Evolutionary conservation across 345 rosid genomes (phyloP).

Genomic region (Pistacia integerrima): DNA sequence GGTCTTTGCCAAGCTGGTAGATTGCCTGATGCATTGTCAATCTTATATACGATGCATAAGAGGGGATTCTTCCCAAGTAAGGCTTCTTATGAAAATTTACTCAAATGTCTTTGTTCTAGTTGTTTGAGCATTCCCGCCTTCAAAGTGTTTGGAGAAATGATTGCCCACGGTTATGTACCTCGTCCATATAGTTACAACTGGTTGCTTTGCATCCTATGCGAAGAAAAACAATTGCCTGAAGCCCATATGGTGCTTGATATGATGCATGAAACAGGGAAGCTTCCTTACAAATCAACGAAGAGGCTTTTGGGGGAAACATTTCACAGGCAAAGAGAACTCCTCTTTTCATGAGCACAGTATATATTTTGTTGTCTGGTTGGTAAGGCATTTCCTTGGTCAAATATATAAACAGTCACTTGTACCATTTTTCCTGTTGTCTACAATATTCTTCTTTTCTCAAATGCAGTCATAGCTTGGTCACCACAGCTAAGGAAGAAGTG

Average conservation of each 20-base stretch:
- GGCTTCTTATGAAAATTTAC: slow-evolving; percentile 45
- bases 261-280: slow-evolving; percentile 38
- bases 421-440: background rate
- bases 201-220: slow-evolving; percentile 50
- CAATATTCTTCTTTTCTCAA: background rate
- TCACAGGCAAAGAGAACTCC: slow-evolving; percentile 1
- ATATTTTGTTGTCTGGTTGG: background rate
- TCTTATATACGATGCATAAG: slow-evolving; percentile 52
- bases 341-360: slow-evolving; percentile 10
- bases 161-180: slow-evolving; percentile 30
- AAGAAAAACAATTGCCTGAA: slow-evolving; percentile 48
- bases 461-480: background rate
- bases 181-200: slow-evolving; percentile 28
- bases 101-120: slow-evolving; percentile 47
- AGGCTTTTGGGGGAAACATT: slow-evolving; percentile 24
- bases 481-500: background rate
- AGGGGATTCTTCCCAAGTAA: slow-evolving; percentile 47
- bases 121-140: slow-evolving; percentile 47
- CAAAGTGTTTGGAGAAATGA: slow-evolving; percentile 60
- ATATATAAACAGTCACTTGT: background rate
- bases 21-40: slow-evolving; percentile 46
- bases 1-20: slow-evolving; percentile 56
- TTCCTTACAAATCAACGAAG: slow-evolving; percentile 20
- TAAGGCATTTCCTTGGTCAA: slow-evolving; percentile 8
- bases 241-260: slow-evolving; percentile 40